These are phyloP conservation scores for Cymodocea nodosa DNA, from an alignment of 116 monocot genomes.

Conservation along the genomic window DNA sequence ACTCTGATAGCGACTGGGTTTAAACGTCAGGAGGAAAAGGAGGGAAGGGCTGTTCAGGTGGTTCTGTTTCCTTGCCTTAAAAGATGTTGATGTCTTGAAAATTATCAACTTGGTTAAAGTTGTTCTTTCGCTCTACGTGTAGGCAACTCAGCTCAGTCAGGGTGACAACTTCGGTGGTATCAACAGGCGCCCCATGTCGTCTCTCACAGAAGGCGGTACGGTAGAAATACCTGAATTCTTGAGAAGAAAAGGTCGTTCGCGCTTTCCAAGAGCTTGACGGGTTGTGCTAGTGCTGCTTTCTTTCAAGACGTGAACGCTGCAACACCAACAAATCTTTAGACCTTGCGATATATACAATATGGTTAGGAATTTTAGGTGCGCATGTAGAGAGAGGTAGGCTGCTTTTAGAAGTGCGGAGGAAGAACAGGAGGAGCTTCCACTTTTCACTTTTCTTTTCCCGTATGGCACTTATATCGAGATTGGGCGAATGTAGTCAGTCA, in stretches of 20 bases:
- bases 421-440: too few species aligned
- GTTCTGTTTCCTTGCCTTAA: not conserved
- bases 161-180: slow-evolving; percentile 26
- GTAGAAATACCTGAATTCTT: slow-evolving; percentile 80
- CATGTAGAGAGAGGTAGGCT: too few species aligned
- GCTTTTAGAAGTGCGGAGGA: too few species aligned
- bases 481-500: too few species aligned
- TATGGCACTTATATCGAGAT: too few species aligned
- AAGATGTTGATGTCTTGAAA: too few species aligned
- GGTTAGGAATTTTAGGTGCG: too few species aligned
- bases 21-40: slow-evolving; percentile 64
- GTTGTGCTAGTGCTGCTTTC: too few species aligned
- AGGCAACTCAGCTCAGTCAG: slow-evolving; percentile 30
- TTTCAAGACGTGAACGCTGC: too few species aligned
- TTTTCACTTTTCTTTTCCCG: too few species aligned
- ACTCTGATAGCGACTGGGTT: slow-evolving; percentile 87
- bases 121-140: not conserved
- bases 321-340: too few species aligned
- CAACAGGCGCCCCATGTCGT: slow-evolving; percentile 27
- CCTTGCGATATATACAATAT: too few species aligned
- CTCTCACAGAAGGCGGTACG: slow-evolving; percentile 27
- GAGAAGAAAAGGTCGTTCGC: slow-evolving; percentile 56
- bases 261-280: slow-evolving; percentile 50
- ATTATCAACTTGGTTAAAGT: not conserved
- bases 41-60: slow-evolving; percentile 44